phyloP scores from a whole-genome alignment of 106 monocot genomes.

The Dioscorea dumetorum region DNA sequence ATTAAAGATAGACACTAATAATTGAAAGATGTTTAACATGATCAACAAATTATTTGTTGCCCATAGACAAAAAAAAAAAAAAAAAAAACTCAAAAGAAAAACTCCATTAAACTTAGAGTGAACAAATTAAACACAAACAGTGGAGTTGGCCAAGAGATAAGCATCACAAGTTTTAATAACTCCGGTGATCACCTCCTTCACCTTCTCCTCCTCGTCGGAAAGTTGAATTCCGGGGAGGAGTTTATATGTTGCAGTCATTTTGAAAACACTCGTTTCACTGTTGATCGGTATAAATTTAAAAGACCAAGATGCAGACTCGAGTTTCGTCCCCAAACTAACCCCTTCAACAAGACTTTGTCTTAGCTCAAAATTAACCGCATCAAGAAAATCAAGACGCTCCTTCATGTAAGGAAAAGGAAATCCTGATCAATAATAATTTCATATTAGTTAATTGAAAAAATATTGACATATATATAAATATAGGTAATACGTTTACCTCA shows the following conservation, averaged over 20 bases:
- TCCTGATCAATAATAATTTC: neutral
- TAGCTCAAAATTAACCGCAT: neutral
- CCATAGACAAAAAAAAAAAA: too few species aligned
- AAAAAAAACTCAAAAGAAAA: too few species aligned
- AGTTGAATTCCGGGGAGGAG: constrained; percentile 2
- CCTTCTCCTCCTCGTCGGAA: neutral
- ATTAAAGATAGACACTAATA: too few species aligned
- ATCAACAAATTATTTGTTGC: too few species aligned
- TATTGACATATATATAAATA: too few species aligned
- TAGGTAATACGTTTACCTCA: too few species aligned
- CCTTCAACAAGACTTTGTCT: neutral
- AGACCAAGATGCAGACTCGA: neutral
- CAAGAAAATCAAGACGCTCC: neutral
- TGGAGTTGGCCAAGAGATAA: constrained; percentile 31
- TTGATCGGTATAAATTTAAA: neutral
- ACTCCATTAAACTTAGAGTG: neutral
- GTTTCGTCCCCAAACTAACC: neutral
- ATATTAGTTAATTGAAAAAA: too few species aligned
- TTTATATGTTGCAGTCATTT: neutral
- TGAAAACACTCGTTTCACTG: neutral
- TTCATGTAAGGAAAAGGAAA: neutral
- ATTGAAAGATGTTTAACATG: too few species aligned
- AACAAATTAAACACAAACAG: constrained; percentile 19
- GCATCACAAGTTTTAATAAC: constrained; percentile 29
- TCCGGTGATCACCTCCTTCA: constrained; percentile 10